These are phyloP conservation scores for Teratosphaeria pseudoeucalypti DNA, from an alignment of 2,329 filamentous ascomycete genomes.

Conservation along the genomic window DNA sequence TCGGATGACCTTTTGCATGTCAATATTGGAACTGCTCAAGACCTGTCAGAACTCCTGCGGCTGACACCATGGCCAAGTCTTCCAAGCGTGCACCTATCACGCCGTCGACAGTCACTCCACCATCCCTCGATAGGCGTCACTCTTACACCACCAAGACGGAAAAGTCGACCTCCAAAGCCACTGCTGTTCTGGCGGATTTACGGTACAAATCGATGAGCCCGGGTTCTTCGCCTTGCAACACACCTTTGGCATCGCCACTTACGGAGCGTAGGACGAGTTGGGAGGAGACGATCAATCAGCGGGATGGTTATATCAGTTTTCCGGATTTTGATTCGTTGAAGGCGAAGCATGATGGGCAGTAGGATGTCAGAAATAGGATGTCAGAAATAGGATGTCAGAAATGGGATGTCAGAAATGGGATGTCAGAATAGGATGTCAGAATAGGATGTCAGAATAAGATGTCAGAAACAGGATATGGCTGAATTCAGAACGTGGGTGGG, in stretches of 20 bases:
- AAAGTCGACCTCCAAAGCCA: background rate
- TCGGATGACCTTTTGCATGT: background rate
- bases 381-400: too few species aligned
- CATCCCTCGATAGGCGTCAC: slow-evolving; percentile 18
- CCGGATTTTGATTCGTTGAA: slow-evolving; percentile 21
- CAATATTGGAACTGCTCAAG: background rate
- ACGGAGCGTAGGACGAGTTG: slow-evolving; percentile 17
- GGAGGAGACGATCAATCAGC: slow-evolving; percentile 22
- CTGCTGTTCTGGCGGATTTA: slow-evolving; percentile 11
- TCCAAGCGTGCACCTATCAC: slow-evolving; percentile 13
- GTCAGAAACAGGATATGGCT: too few species aligned
- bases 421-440: too few species aligned
- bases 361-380: too few species aligned
- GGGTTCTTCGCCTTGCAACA: slow-evolving; percentile 9
- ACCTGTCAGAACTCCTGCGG: background rate
- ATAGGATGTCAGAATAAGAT: too few species aligned
- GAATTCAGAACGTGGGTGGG: too few species aligned
- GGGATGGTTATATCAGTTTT: slow-evolving; percentile 25
- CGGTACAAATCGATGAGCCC: slow-evolving; percentile 15
- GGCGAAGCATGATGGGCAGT: background rate
- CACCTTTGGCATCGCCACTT: slow-evolving; percentile 9
- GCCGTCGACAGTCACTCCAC: slow-evolving; percentile 16
- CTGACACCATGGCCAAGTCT: background rate
- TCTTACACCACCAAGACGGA: slow-evolving; percentile 10
- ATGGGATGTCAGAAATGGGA: too few species aligned